phyloP scores from a whole-genome alignment of 208 protist species.

The Leishmania turanica region DNA sequence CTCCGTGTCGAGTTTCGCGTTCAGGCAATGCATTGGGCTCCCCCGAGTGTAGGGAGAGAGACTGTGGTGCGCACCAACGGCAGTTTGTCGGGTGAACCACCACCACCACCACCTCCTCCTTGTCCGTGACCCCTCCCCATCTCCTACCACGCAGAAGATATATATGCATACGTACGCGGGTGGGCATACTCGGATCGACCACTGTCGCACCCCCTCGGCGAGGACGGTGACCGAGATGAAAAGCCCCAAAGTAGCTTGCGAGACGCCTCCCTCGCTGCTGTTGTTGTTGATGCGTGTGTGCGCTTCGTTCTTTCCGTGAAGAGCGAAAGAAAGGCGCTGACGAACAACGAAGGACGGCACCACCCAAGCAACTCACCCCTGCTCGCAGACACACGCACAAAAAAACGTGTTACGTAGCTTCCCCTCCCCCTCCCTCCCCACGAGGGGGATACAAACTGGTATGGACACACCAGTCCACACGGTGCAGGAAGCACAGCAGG shows the following conservation, averaged over 20 bases:
- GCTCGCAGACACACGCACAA: background rate
- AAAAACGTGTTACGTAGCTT: background rate
- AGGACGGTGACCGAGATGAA: background rate
- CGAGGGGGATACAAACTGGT: background rate
- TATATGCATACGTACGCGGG: background rate
- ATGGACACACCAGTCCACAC: background rate
- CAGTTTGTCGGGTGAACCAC: background rate
- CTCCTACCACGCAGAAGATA: background rate
- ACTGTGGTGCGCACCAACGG: background rate
- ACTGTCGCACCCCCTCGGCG: background rate
- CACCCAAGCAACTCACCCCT: background rate
- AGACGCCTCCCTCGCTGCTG: background rate
- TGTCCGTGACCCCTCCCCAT: background rate
- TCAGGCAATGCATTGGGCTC: background rate
- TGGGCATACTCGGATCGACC: background rate
- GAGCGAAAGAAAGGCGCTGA: background rate
- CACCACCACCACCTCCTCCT: background rate
- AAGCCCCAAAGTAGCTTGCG: background rate
- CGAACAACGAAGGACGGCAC: background rate
- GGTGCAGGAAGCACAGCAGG: background rate
- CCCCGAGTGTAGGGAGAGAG: background rate
- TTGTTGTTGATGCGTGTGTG: background rate
- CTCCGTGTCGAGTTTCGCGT: background rate
- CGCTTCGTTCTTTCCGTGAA: background rate
- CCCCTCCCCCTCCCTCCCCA: background rate